These are phyloP conservation scores for Paecilomyces niveus DNA, from an alignment of 2,329 filamentous ascomycete genomes.

Conservation along the genomic window DNA sequence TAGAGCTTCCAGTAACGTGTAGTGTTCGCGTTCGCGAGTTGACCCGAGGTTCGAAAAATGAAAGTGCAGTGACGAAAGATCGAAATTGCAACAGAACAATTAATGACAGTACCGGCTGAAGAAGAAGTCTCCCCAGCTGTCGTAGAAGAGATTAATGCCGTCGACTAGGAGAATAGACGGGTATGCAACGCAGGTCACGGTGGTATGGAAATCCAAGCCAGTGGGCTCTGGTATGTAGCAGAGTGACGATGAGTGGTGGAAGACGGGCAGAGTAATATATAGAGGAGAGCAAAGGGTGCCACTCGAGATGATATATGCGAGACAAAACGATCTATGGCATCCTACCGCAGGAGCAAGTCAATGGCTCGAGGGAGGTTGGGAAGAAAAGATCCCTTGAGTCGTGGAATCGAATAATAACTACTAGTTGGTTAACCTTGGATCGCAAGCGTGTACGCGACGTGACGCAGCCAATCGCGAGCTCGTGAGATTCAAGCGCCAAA, in stretches of 20 bases:
- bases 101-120: not conserved
- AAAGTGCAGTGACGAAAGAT: not conserved
- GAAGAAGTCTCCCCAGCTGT: conserved; percentile 1
- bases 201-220: conserved; percentile 4
- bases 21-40: conserved; percentile 6
- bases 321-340: not conserved
- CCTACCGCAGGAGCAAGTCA: conserved; percentile 7
- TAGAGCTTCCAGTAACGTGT: not conserved
- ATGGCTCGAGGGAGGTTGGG: conserved; percentile 13
- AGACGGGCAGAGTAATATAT: not conserved
- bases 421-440: not conserved
- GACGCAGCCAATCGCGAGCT: conserved; percentile 29
- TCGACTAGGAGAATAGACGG: conserved; percentile 26
- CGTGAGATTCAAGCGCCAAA: conserved; percentile 12
- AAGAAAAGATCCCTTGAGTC: conserved; percentile 25
- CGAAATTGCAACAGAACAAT: not conserved
- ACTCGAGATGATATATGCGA: not conserved
- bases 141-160: conserved; percentile 12
- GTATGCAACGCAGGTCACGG: conserved; percentile 20
- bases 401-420: conserved; percentile 12
- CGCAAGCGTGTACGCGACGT: conserved; percentile 33
- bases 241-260: conserved; percentile 6
- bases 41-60: conserved; percentile 11
- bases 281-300: not conserved
- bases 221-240: conserved; percentile 20